phyloP scores from a whole-genome alignment of 441 rosid genomes.

The Euphorbia corollata region DNA sequence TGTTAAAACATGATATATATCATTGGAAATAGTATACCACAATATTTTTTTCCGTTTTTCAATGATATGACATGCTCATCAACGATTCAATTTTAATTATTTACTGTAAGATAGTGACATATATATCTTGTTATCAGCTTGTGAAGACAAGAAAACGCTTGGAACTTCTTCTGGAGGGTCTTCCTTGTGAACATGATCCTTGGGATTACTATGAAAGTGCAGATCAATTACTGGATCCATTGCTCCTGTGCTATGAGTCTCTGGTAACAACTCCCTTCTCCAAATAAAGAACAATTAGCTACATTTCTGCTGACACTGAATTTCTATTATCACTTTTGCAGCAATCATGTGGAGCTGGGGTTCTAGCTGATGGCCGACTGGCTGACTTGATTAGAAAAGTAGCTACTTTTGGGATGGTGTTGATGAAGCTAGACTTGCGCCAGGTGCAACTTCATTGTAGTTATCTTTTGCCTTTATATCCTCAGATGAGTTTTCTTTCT shows the following conservation, averaged over 20 bases:
- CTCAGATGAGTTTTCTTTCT: constrained; percentile 6
- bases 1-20: not conserved
- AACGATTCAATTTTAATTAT: constrained; percentile 3
- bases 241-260: constrained; percentile 83
- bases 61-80: not conserved
- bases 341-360: constrained; percentile 81
- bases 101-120: no score
- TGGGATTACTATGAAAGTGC: constrained; percentile 75
- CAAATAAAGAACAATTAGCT: constrained; percentile 7
- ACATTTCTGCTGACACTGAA: constrained; percentile 13
- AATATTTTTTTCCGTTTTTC: constrained; percentile 1
- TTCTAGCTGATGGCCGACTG: constrained; percentile 88
- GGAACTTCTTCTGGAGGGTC: constrained; percentile 83
- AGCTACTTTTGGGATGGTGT: constrained; percentile 82
- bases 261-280: constrained; percentile 36
- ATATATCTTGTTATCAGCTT: constrained; percentile 47
- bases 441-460: constrained; percentile 42
- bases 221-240: constrained; percentile 72
- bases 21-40: not conserved
- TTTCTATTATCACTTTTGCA: constrained; percentile 29
- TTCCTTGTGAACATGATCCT: constrained; percentile 72
- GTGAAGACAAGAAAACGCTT: constrained; percentile 68
- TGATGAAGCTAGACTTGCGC: constrained; percentile 95
- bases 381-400: constrained; percentile 89
- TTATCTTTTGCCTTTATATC: constrained; percentile 9